Conservation (phyloP, 352 stramenopile species). For the Globisporangium paroecandrum region DNA sequence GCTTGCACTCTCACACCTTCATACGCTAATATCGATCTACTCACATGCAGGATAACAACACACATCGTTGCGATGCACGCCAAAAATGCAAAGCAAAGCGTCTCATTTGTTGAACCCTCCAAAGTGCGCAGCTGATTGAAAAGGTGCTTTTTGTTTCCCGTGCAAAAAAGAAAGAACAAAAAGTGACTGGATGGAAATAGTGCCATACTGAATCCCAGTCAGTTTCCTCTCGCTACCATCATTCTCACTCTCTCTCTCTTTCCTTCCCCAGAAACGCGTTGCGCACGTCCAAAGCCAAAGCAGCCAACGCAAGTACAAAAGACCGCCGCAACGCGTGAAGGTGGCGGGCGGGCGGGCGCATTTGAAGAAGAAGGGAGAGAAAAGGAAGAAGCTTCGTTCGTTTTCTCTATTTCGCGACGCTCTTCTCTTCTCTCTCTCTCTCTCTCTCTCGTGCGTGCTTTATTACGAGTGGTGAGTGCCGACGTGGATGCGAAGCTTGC, state of each 20-base stretch:
- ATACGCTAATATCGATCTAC: background rate
- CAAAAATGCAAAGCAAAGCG: background rate
- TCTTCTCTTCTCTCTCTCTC: background rate
- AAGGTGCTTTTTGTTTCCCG: background rate
- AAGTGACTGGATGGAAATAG: conserved; percentile 12
- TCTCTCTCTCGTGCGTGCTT: background rate
- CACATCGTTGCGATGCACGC: background rate
- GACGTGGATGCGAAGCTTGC: background rate
- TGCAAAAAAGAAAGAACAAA: conserved; percentile 10
- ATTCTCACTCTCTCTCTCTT: background rate
- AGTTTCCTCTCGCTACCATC: background rate
- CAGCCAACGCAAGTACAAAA: background rate
- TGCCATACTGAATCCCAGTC: conserved; percentile 6
- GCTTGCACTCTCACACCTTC: background rate
- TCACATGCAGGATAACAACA: background rate
- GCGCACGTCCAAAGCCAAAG: conserved; percentile 2
- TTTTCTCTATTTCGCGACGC: background rate
- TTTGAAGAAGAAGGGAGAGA: background rate
- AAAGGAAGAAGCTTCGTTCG: background rate
- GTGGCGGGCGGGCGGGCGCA: background rate
- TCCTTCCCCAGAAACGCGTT: conserved; percentile 4
- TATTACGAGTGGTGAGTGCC: background rate
- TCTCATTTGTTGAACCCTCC: conserved; percentile 2
- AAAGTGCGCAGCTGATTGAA: background rate
- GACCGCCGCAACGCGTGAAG: background rate